Percentiles rank a stretch among this genome's conserved stretches.
Conservation (phyloP, 345 rosid genomes). For the Citropsis articulata region DNA sequence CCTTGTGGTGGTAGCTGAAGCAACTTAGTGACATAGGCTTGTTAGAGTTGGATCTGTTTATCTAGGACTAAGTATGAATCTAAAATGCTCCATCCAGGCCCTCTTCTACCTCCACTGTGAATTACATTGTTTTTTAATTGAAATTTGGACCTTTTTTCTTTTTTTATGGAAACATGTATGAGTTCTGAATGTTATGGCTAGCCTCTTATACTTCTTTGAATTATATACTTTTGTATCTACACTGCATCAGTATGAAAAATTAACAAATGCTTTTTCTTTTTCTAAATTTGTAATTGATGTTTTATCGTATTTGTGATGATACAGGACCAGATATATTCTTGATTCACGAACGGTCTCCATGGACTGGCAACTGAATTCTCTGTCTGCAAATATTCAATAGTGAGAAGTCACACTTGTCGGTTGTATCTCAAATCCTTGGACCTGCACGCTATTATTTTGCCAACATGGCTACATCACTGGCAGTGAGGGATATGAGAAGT, state of each 20-base stretch:
- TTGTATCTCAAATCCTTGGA: not conserved
- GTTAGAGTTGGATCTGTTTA: not conserved
- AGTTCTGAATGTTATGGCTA: not conserved
- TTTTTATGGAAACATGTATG: not conserved
- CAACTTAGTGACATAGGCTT: not conserved
- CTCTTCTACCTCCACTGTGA: not conserved
- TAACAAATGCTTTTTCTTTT: not conserved
- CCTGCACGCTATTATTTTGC: constrained; percentile 10
- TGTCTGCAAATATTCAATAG: not conserved
- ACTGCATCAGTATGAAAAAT: not conserved
- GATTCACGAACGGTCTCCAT: not conserved
- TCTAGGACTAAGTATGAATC: not conserved
- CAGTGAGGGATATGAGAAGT: not conserved
- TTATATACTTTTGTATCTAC: not conserved
- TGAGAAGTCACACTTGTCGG: not conserved
- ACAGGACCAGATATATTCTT: constrained; percentile 2
- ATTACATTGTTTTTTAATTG: not conserved
- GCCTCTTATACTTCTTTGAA: not conserved
- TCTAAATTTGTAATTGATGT: not conserved
- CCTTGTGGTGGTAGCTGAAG: not conserved
- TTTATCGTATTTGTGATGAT: not conserved
- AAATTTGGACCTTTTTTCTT: not conserved
- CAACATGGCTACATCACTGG: not conserved
- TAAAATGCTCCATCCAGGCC: not conserved
- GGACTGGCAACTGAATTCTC: not conserved